Evolutionary conservation across 768 basidiomycete species (phyloP).

Genomic region (Mycena haematopus): DNA sequence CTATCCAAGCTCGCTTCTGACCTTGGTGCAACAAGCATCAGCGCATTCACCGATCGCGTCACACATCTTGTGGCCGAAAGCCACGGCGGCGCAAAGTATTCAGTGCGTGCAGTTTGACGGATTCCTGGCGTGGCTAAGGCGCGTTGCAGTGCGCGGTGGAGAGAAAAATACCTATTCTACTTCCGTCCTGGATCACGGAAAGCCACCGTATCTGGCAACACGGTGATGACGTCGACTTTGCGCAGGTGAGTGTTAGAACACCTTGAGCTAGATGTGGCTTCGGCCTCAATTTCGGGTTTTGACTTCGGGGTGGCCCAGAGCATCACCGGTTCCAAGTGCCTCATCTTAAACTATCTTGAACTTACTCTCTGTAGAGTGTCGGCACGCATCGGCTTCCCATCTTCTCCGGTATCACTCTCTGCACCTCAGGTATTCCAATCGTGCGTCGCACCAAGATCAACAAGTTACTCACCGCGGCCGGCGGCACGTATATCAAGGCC

Average conservation of each 20-base stretch:
- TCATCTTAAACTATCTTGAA: no score
- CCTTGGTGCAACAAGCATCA: constrained; percentile 74
- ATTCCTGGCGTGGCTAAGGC: background rate
- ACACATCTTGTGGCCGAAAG: constrained; percentile 83
- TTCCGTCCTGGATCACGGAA: constrained; percentile 80
- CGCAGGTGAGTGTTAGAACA: constrained; percentile 55
- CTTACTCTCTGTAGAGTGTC: constrained; percentile 52
- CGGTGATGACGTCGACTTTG: constrained; percentile 79
- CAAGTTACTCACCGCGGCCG: constrained; percentile 60
- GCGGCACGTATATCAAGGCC: constrained; percentile 75
- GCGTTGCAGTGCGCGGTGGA: constrained; percentile 76
- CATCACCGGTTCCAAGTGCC: no score
- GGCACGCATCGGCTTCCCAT: constrained; percentile 46
- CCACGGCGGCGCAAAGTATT: constrained; percentile 86
- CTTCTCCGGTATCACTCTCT: constrained; percentile 71
- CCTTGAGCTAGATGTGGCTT: no score
- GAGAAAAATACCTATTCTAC: constrained; percentile 79
- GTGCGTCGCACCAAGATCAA: constrained; percentile 67
- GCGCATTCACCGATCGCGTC: constrained; percentile 82
- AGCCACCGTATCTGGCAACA: constrained; percentile 76
- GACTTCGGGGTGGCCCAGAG: no score
- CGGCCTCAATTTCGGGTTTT: no score
- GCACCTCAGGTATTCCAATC: constrained; percentile 76
- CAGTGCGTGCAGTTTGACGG: constrained; percentile 38
- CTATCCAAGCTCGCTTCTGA: constrained; percentile 80